phyloP scores from a whole-genome alignment of 768 basidiomycete genomes.

The Grammothele lineata region DNA sequence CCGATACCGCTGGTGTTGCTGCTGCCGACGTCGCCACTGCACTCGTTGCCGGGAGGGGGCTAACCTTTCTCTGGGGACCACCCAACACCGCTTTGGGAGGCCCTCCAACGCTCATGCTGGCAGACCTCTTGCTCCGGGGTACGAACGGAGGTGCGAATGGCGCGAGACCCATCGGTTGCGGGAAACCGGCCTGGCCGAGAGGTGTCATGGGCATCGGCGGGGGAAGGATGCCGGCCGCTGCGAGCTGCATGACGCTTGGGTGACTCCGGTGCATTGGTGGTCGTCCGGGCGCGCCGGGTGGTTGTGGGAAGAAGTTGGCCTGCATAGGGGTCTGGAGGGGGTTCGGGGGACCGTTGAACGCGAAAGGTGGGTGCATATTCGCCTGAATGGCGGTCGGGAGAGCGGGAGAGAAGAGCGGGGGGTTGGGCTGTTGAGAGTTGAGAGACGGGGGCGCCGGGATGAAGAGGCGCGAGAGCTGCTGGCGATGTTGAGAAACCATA shows the following conservation, averaged over 20 bases:
- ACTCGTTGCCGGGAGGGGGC: slow-evolving; percentile 51
- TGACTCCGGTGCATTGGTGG: slow-evolving; percentile 50
- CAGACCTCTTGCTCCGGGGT: slow-evolving; percentile 60
- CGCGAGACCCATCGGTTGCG: slow-evolving; percentile 35
- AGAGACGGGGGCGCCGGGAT: slow-evolving; percentile 44
- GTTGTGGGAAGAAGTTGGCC: slow-evolving; percentile 49
- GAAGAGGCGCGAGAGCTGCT: slow-evolving; percentile 49
- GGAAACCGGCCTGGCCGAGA: slow-evolving; percentile 53
- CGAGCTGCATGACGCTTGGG: slow-evolving; percentile 61
- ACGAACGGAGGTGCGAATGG: slow-evolving; percentile 46
- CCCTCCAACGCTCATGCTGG: slow-evolving; percentile 69
- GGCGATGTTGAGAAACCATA: slow-evolving; percentile 32
- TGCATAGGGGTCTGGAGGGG: slow-evolving; percentile 74
- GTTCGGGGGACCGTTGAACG: slow-evolving; percentile 26
- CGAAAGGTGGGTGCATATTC: slow-evolving; percentile 51
- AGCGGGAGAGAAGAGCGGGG: slow-evolving; percentile 59
- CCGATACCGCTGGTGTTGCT: slow-evolving; percentile 20
- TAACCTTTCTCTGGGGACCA: slow-evolving; percentile 73
- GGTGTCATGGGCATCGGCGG: slow-evolving; percentile 60
- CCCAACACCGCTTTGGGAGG: slow-evolving; percentile 86
- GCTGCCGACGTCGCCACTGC: slow-evolving; percentile 25
- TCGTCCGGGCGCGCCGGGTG: slow-evolving; percentile 45
- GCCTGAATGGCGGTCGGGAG: slow-evolving; percentile 57
- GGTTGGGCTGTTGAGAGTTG: slow-evolving; percentile 52
- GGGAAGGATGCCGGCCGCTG: slow-evolving; percentile 55